phyloP scores from a whole-genome alignment of 139 green algal species.

The Zygnema cylindricum region DNA sequence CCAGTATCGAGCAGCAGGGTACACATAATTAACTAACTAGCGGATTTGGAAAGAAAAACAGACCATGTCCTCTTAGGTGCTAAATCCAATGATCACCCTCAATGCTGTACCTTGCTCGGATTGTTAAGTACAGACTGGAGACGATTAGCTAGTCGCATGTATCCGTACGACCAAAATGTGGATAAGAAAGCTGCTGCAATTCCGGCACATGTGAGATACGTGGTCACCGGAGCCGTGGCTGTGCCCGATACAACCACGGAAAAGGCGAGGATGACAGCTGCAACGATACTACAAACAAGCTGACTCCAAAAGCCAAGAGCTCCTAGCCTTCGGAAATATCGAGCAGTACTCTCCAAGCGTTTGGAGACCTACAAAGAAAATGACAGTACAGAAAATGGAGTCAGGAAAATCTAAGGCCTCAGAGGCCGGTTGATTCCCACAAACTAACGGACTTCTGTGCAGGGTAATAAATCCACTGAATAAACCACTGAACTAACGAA shows the following conservation, averaged over 20 bases:
- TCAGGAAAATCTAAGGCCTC: too few relatives aligned
- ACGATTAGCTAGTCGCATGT: slow-evolving; percentile 55
- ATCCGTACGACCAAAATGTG: slow-evolving; percentile 81
- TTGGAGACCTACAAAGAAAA: neutral
- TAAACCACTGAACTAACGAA: too few relatives aligned
- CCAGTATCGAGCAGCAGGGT: too few relatives aligned
- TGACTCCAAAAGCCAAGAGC: slow-evolving; percentile 88
- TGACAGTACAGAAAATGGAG: too few relatives aligned
- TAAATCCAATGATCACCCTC: too few relatives aligned
- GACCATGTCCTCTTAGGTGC: too few relatives aligned
- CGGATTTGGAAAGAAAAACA: too few relatives aligned
- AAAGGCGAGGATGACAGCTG: slow-evolving; percentile 92
- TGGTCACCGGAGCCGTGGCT: slow-evolving; percentile 37
- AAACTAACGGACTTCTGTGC: too few relatives aligned
- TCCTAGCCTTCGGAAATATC: slow-evolving; percentile 51
- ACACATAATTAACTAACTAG: too few relatives aligned
- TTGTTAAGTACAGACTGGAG: slow-evolving; percentile 45
- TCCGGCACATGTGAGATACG: slow-evolving; percentile 89
- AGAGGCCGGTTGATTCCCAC: too few relatives aligned
- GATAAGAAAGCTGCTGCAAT: slow-evolving; percentile 89
- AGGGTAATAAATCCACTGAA: too few relatives aligned
- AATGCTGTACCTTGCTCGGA: slow-evolving; percentile 57
- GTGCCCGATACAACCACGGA: slow-evolving; percentile 66
- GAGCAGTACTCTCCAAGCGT: neutral
- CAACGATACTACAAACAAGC: slow-evolving; percentile 86